Base-by-base conservation (phyloP, 352 stramenopile genomes). In the Lagenidium sp. region DNA sequence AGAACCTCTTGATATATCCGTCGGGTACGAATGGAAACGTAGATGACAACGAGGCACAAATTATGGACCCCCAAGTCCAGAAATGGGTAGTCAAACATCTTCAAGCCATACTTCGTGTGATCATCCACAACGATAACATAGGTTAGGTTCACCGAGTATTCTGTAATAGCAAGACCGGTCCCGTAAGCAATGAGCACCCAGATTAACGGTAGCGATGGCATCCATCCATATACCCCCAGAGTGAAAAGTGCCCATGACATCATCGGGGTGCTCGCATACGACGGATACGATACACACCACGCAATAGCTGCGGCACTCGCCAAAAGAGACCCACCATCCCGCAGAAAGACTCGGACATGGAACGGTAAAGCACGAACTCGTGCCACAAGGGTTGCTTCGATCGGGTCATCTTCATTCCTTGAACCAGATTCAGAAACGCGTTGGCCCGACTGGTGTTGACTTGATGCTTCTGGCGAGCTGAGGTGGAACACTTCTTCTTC, bases 271-370 rank as follows among this genome's bases (percentile, higher is more conserved):
- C 68, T 87, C 19, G 63, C 47, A 36, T 94, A 94, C 26, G 81
- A 91, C 35, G 81, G 81, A 36, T 94, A 94, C 26, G 76, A 88
- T 1, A 88, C 76, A 45, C 73, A 83, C 76, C 76, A 88, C 11
- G 73, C 59, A 31, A 85, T 85, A 1, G 73, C 70, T 15, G 65
- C 76, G 30, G 63, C 70, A 46, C 76, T 83, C 13, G 70, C 76
- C 2, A 88, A 48, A 15, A 94, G 40, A 16, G 82, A 54, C 1
- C 78, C 75, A 31, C 78, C 78, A 26, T 90, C 78, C 10, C 69
- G 57, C 1, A 84, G 50, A 45, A 94, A 88, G 3, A 82, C 59
- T 19, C 75, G 66, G 6, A 79, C 65, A 0, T 68, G 44, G 40
- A 91, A 73, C 2, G 78, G 76, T 23, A 90, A n/a, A n/a, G n/a